Base-by-base conservation (phyloP, 148 eudicot genomes). In the Drosera capensis region DNA sequence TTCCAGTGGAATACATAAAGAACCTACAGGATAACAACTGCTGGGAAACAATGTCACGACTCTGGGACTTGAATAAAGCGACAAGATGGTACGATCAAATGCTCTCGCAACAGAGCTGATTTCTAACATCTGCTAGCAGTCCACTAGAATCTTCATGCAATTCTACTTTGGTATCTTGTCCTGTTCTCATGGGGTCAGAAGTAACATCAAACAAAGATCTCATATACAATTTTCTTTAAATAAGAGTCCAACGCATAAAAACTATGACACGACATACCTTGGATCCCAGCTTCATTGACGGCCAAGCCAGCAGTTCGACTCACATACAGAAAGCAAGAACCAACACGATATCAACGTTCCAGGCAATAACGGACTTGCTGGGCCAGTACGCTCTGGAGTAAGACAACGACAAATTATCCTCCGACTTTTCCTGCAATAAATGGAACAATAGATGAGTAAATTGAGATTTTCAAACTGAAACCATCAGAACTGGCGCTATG, bases 311-410 rank as follows among this genome's bases (percentile, higher is more conserved):
- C 97, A 59, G 63, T 59, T 64, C 67, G 57, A 65, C 97, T 90
- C 21, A 85, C 86, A 49, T 69, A 78, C 26, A 84, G 53, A 58
- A 53, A 80, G 66, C 71, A 73, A 7, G 82, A 71, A 65, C 76
- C 78, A 48, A 66, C 64, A 49, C 68, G 39, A 45, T 43, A 45
- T 78, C 94, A 38, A 66, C 59, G 59, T 84, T 71, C 93, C 93
- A 90, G 31, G 85, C 94, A 75, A 90, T 71, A 22, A 55, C 25
- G 20, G 60, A 70, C 60, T 64, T 59, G 65, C 76, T 71, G 12
- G 85, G 93, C 95, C 95, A 90, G 60, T 75, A 90, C 46, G 97
- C 97, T 66, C 78, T 74, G 25, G 68, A 72, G 55, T 54, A 53
- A 14, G 47, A 42, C 57, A 84, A 53, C 14, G 47, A 42, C 57